Base-by-base conservation (phyloP, 2,329 filamentous ascomycete genomes). In the Immersiporthe knoxdaviesiana region DNA sequence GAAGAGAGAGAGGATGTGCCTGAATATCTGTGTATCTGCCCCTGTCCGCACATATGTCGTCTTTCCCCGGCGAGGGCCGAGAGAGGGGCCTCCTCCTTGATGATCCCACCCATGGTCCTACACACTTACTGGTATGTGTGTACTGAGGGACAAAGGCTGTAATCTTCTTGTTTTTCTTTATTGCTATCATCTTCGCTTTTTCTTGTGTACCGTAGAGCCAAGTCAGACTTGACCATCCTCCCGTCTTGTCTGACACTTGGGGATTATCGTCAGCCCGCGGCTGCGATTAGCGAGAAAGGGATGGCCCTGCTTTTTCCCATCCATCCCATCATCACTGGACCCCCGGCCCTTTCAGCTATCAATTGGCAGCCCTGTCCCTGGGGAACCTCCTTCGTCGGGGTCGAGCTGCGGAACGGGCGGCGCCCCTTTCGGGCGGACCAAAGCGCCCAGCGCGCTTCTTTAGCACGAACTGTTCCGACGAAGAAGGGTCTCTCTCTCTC, bases 381-480 rank as follows among this genome's bases (percentile, higher is more conserved):
- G 69, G 21, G 18, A 63, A 2, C 21, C 21, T n/a, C 44, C 30
- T 50, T 32, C 47, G 30, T 71, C 58, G 65, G n/a, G 65, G 50
- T 67, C 70, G 60, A 70, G 63, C 52, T 67, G 72, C 41, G 66
- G 72, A 72, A 16, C 68, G 72, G 68, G 70, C 60, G 65, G 24
- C 52, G 52, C 52, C 52, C 52, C 52, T 27, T 54, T 54, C n/a
- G 24, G 52, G 52, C 52, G 52, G 63, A 68, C 68, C 65, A 72
- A n/a, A 21, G 6, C 5, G 74, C 71, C 74, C 75, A 72, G 74
- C 71, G 75, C 72, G 75, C 72, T 73, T 75, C 73, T 76, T 72
- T 75, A 73, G 72, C 74, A 72, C 73, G 73, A 74, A 74, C 73
- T 72, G 70, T 71, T 72, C 60, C 39, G 12, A n/a, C 21, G 11